A percentile compares a stretch with the other conserved stretches of the same genome.
Conservation (phyloP, 805 yeast genomes). For the Metschnikowia henanensis region DNA sequence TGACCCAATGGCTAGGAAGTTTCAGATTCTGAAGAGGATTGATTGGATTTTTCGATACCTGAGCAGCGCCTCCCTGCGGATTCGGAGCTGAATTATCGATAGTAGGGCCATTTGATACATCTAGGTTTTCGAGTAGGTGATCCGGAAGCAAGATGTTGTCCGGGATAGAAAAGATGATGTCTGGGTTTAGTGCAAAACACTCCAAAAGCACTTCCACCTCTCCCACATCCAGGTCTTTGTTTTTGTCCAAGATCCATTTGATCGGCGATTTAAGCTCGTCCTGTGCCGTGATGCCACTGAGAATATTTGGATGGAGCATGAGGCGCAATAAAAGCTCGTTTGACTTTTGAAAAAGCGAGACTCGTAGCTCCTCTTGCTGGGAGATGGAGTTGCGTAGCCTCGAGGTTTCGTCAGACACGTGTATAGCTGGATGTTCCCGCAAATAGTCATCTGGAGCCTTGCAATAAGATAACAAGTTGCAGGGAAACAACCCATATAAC, state of each 20-base stretch:
- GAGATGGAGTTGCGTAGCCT: background rate
- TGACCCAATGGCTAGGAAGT: slow-evolving; percentile 11
- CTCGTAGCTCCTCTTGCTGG: background rate
- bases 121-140: slow-evolving; percentile 5
- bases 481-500: slow-evolving; percentile 59
- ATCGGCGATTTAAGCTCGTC: slow-evolving; percentile 23
- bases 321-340: slow-evolving; percentile 23
- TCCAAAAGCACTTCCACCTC: slow-evolving; percentile 22
- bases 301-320: slow-evolving; percentile 50
- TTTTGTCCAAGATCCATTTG: slow-evolving; percentile 20
- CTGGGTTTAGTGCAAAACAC: slow-evolving; percentile 23
- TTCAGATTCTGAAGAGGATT: background rate
- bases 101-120: slow-evolving; percentile 2
- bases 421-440: slow-evolving; percentile 20
- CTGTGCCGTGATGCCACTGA: slow-evolving; percentile 25
- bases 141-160: slow-evolving; percentile 13
- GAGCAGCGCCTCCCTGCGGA: slow-evolving; percentile 5
- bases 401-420: slow-evolving; percentile 17
- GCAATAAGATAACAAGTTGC: slow-evolving; percentile 44
- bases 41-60: background rate
- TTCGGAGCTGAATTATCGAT: background rate
- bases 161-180: slow-evolving; percentile 16
- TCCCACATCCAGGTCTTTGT: slow-evolving; percentile 12
- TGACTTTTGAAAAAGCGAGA: background rate
- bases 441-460: slow-evolving; percentile 40